Conservation (phyloP, 2,329 filamentous ascomycete species). For the Paecilomyces sp. region DNA sequence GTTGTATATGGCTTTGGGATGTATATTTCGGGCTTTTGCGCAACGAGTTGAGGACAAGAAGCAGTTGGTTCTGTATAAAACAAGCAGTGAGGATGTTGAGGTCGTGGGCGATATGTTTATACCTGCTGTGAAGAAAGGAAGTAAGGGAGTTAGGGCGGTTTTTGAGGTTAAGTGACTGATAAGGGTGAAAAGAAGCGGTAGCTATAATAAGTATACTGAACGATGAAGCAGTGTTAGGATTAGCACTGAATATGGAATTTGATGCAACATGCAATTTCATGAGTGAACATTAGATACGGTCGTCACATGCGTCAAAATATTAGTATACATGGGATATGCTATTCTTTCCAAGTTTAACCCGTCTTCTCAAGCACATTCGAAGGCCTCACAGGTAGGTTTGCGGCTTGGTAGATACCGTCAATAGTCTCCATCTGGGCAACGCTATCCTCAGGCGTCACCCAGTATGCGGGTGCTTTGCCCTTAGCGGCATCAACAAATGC, state of each 20-base stretch:
- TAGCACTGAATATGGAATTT: too few species aligned
- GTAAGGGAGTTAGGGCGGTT: constrained; percentile 10
- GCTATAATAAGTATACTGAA: not conserved
- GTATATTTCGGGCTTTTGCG: constrained; percentile 3
- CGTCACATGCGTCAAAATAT: not conserved
- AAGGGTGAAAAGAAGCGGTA: not conserved
- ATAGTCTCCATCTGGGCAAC: constrained; percentile 36
- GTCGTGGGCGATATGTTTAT: constrained; percentile 11
- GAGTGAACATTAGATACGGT: not conserved
- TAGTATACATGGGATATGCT: not conserved
- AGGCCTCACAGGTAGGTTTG: constrained; percentile 11
- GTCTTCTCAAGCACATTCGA: not conserved
- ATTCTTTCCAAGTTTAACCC: not conserved
- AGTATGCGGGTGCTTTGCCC: constrained; percentile 22
- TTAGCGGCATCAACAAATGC: constrained; percentile 42
- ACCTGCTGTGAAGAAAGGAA: constrained; percentile 10
- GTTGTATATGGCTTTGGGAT: constrained; percentile 10
- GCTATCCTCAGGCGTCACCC: constrained; percentile 38
- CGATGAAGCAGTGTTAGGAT: not conserved
- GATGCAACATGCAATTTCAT: not conserved
- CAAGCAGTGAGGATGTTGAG: constrained; percentile 9
- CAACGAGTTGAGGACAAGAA: not conserved
- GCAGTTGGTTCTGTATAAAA: constrained; percentile 9
- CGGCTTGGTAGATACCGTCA: constrained; percentile 15
- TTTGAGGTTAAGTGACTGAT: not conserved